A percentile compares a stretch with the other conserved stretches of the same genome.
Evolutionary conservation across 2,329 filamentous ascomycete species (phyloP).

Genomic region (Rhytidhysteron rufulum): DNA sequence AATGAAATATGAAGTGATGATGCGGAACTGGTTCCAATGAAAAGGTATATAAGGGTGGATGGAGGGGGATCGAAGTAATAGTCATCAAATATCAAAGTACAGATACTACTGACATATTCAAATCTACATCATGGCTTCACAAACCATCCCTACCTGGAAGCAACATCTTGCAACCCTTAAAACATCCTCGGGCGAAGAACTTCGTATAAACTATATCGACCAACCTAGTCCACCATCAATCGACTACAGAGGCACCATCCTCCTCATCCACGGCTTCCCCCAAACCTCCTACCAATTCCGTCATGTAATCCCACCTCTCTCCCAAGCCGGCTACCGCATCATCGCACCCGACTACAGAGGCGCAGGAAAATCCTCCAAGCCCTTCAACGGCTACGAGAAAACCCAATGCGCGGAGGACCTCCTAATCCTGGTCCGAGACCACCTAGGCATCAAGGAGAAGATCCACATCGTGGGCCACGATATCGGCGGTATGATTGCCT

Average conservation of each 20-base stretch:
- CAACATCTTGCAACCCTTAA: constrained; percentile 10
- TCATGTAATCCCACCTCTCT: constrained; percentile 23
- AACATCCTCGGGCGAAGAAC: constrained; percentile 3
- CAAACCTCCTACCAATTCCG: constrained; percentile 44
- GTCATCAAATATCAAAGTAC: not conserved
- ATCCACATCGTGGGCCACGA: constrained; percentile 47
- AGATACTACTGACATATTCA: not conserved
- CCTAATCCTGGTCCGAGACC: constrained; percentile 20
- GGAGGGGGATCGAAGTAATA: not conserved
- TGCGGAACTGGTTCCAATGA: too few species aligned
- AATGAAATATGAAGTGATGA: not conserved
- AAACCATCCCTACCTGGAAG: not conserved
- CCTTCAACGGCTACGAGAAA: constrained; percentile 38
- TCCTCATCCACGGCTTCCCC: constrained; percentile 48
- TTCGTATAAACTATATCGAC: constrained; percentile 20
- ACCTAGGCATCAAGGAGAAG: constrained; percentile 33
- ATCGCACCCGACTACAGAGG: constrained; percentile 41
- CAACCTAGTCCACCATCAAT: constrained; percentile 10
- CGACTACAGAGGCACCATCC: constrained; percentile 31
- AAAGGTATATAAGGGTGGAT: not conserved
- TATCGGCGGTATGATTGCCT: constrained; percentile 47
- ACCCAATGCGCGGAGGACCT: constrained; percentile 40
- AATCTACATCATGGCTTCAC: not conserved
- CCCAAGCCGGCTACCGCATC: constrained; percentile 37
- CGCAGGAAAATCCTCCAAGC: constrained; percentile 36